Conservation (phyloP, 2,329 filamentous ascomycete species). For the Stachybotrys chartarum region DNA sequence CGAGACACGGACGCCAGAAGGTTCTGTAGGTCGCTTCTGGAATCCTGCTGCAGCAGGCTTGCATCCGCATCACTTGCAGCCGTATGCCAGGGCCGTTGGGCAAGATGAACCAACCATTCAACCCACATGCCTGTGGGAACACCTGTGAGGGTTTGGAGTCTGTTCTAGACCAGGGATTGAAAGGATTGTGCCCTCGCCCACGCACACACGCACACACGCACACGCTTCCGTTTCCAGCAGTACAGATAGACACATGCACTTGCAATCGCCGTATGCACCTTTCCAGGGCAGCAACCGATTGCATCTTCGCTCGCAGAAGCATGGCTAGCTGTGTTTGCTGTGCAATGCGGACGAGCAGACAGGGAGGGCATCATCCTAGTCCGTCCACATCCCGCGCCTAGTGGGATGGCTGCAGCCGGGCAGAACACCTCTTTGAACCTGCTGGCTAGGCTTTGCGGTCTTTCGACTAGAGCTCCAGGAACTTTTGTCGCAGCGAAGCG, state of each 20-base stretch:
- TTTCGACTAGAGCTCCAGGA: neutral
- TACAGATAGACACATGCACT: neutral
- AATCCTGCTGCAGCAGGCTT: neutral
- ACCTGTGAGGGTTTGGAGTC: neutral
- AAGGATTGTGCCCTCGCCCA: neutral
- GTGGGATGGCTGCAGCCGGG: neutral
- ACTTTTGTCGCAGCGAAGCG: neutral
- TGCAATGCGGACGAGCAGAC: too few relatives aligned
- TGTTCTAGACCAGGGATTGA: neutral
- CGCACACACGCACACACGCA: neutral
- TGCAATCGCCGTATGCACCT: neutral
- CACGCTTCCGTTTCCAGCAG: neutral
- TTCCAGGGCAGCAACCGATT: too few relatives aligned
- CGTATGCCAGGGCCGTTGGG: conserved; percentile 1
- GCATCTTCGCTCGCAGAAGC: too few relatives aligned
- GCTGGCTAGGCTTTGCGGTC: neutral
- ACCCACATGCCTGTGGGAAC: neutral
- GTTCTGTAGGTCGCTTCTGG: neutral
- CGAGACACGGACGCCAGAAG: neutral
- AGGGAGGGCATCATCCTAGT: neutral
- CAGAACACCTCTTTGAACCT: neutral
- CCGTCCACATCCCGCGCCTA: neutral
- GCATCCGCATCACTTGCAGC: neutral
- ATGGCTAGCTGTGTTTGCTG: too few relatives aligned
- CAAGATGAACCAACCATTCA: neutral